phyloP scores from a whole-genome alignment of 768 basidiomycete genomes.

The Leucocoprinus leucothites region DNA sequence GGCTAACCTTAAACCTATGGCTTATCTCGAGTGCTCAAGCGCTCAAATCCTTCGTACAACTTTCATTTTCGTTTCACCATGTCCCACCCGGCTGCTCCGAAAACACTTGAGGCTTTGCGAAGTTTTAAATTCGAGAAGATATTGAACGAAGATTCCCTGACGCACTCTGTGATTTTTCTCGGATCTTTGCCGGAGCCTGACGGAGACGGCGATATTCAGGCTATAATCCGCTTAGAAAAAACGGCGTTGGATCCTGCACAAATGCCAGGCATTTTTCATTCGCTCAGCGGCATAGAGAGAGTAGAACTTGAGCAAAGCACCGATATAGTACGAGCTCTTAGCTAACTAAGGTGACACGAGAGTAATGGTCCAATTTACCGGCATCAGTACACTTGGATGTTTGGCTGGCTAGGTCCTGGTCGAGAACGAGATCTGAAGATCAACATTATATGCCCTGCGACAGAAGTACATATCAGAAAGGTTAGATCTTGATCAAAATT shows the following conservation, averaged over 20 bases:
- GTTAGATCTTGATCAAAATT: constrained; percentile 30
- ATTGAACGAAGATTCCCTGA: constrained; percentile 60
- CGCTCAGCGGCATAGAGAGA: constrained; percentile 35
- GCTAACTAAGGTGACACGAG: not conserved
- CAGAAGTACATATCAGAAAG: constrained; percentile 86
- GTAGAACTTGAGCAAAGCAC: constrained; percentile 53
- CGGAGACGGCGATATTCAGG: constrained; percentile 27
- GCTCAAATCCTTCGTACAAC: not conserved
- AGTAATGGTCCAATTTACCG: not conserved
- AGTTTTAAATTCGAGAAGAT: constrained; percentile 53
- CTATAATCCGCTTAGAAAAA: constrained; percentile 79
- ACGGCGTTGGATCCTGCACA: constrained; percentile 54
- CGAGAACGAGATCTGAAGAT: constrained; percentile 71
- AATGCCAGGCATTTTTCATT: constrained; percentile 34
- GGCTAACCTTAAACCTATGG: no score
- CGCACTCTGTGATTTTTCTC: constrained; percentile 62
- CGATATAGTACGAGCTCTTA: constrained; percentile 54
- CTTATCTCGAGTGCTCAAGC: not conserved
- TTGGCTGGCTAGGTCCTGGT: constrained; percentile 58
- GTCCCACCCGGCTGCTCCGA: constrained; percentile 31
- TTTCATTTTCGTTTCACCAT: constrained; percentile 17
- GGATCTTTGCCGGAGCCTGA: constrained; percentile 51
- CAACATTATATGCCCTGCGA: constrained; percentile 84
- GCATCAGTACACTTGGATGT: constrained; percentile 74
- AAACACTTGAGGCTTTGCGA: constrained; percentile 34